These are phyloP conservation scores for Acer saccharum DNA, from an alignment of 345 rosid species.

Conservation along the genomic window DNA sequence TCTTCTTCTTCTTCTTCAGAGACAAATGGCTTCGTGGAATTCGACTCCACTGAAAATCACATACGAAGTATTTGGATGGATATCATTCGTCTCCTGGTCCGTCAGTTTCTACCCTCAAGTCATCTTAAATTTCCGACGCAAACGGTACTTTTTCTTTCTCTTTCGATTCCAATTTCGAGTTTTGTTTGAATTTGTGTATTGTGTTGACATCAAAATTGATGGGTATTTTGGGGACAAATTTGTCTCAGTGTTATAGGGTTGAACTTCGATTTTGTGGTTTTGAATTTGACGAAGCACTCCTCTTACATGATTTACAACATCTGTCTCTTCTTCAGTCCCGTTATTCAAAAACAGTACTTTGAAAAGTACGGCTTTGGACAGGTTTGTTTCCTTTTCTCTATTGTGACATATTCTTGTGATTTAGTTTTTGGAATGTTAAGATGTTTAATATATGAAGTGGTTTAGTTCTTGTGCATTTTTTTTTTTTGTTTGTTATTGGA, in stretches of 20 bases:
- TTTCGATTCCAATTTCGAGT: not conserved
- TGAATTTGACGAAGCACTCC: constrained; percentile 93
- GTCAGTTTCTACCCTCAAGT: constrained; percentile 87
- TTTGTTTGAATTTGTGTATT: no score
- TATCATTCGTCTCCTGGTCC: constrained; percentile 80
- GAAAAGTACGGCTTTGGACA: constrained; percentile 64
- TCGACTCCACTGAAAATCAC: constrained; percentile 67
- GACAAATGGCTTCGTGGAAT: constrained; percentile 76
- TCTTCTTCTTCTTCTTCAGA: no score
- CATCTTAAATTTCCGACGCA: constrained; percentile 77
- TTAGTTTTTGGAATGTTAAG: no score
- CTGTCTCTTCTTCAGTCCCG: constrained; percentile 79
- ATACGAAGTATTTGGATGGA: constrained; percentile 75
- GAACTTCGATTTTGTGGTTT: constrained; percentile 84
- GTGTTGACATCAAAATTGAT: not conserved
- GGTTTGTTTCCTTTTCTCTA: constrained; percentile 26
- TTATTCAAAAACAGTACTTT: constrained; percentile 75
- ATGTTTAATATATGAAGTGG: no score
- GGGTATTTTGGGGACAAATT: not conserved
- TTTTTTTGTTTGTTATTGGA: no score
- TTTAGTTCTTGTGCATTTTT: no score
- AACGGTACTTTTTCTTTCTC: constrained; percentile 35
- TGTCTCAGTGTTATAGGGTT: constrained; percentile 78
- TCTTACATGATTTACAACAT: constrained; percentile 90
- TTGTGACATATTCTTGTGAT: no score